Conservation (phyloP, 805 yeast genomes). For the Kurtzmaniella cleridarum region DNA sequence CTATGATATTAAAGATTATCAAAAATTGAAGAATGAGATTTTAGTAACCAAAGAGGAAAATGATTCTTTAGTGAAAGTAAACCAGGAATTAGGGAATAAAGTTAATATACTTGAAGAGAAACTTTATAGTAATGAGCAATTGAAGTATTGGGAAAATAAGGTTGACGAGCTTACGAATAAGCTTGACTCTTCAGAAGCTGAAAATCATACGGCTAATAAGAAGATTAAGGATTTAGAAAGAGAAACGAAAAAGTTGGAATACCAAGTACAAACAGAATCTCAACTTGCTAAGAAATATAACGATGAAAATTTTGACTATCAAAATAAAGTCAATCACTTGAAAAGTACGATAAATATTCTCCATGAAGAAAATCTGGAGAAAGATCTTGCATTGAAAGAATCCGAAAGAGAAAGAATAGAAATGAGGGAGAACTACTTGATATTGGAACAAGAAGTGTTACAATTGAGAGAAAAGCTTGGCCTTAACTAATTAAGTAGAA, state of each 20-base stretch:
- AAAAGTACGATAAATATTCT: constrained; percentile 35
- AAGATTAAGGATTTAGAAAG: constrained; percentile 46
- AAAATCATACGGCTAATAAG: constrained; percentile 49
- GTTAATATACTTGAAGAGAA: constrained; percentile 43
- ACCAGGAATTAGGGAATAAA: constrained; percentile 44
- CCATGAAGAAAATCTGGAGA: constrained; percentile 34
- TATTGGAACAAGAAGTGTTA: constrained; percentile 51
- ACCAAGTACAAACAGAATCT: constrained; percentile 46
- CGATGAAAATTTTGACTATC: constrained; percentile 54
- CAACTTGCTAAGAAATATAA: constrained; percentile 47
- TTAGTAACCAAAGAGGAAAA: constrained; percentile 62
- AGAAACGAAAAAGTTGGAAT: constrained; percentile 47
- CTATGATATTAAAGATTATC: constrained; percentile 30
- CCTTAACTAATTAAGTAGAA: no score
- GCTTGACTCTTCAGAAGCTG: constrained; percentile 42
- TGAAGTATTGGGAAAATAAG: constrained; percentile 57
- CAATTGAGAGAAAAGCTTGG: constrained; percentile 46
- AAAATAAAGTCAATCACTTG: constrained; percentile 41
- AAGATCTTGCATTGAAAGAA: constrained; percentile 40
- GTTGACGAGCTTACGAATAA: constrained; percentile 48
- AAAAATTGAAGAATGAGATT: constrained; percentile 41
- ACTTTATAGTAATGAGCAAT: constrained; percentile 46
- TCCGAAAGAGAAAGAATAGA: constrained; percentile 54
- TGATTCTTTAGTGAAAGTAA: constrained; percentile 52
- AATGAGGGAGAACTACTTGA: constrained; percentile 46